Base-by-base conservation (phyloP, 2,329 filamentous ascomycete species). In the Exophiala oligosperma region DNA sequence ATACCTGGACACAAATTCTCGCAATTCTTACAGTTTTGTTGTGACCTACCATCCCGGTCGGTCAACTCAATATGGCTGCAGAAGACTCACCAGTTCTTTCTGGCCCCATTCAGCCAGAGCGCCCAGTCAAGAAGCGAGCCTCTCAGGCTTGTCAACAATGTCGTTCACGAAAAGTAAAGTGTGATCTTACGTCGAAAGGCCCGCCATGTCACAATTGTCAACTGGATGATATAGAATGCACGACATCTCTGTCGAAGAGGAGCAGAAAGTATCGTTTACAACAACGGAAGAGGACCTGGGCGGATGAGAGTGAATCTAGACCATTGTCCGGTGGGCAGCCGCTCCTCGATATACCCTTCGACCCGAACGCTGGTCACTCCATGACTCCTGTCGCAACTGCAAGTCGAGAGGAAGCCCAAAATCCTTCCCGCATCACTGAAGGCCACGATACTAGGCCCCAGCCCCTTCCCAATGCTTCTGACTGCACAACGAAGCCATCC, bases 351-450 rank as follows among this genome's bases (percentile, higher is more conserved):
- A 17, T 17, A 17, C 17, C 17, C 17, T 32, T 26, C 24, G 11
- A 14, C 5, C 17, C 12, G 6, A n/a, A 2, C 3, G 21, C 48
- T 17, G 17, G 26, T 3, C 11, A 6, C 26, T 35, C 26, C 48
- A n/a, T 24, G 7, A 12, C n/a, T 35, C 26, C 17, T 14, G 17
- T 17, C 8, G 7, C 2, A 12, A 3, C 0, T 89, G 89, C 1
- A 8, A 17, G 17, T 17, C 23, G 17, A 17, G 40, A 44, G 17
- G 23, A 2, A 44, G 40, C 11, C n/a, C 23, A 3, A 9, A 17
- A 9, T 17, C 17, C n/a, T 44, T 17, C 40, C 2, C 40, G 3
- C 6, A n/a, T 92, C 87, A 0, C 89, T 89, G 67, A 91, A 92
- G n/a, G 17, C n/a, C n/a, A 44, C n/a, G 40, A 62, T 79, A 81